A percentile compares a stretch with the other conserved stretches of the same genome.
Conservation (phyloP, 352 stramenopile genomes). For the Pelagophyceae sp. region DNA sequence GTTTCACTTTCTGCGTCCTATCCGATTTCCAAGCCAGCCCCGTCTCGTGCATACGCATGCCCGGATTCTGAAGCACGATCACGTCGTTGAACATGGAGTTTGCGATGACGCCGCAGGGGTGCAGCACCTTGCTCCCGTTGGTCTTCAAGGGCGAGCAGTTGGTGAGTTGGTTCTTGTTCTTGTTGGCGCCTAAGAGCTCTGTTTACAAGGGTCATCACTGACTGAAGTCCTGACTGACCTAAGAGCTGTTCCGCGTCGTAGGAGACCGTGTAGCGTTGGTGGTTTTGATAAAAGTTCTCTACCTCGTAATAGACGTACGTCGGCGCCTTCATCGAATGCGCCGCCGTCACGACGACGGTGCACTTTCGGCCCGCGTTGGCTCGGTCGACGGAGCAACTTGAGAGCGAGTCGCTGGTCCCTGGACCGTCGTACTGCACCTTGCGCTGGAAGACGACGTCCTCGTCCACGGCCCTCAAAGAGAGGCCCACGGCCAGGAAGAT, state of each 20-base stretch:
- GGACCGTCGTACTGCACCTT: constrained; percentile 15
- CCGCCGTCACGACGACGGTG: constrained; percentile 60
- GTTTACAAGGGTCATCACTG: no score
- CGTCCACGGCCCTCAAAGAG: not conserved
- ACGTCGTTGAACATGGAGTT: constrained; percentile 97
- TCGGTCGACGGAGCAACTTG: not conserved
- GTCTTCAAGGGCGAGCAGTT: constrained; percentile 74
- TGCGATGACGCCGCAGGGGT: constrained; percentile 95
- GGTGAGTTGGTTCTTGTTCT: not conserved
- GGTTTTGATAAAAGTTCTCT: constrained; percentile 99
- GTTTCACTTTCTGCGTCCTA: constrained; percentile 86
- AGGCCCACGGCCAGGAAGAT: not conserved
- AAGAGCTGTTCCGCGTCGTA: not conserved
- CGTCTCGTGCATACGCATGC: constrained; percentile 71
- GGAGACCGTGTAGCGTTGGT: constrained; percentile 72
- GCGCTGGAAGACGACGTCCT: not conserved
- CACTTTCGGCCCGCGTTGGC: constrained; percentile 34
- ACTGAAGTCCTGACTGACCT: no score
- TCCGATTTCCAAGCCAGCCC: constrained; percentile 94
- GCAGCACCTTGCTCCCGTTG: constrained; percentile 61
- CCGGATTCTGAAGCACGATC: constrained; percentile 34
- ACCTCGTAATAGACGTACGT: constrained; percentile 98
- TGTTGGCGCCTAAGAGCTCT: not conserved
- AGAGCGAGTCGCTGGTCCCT: not conserved
- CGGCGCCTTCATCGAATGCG: constrained; percentile 81